A percentile compares a stretch with the other conserved stretches of the same genome.
Conservation (phyloP, 1,284 basidiomycete species). For the Singerocomus rubriflavus region DNA sequence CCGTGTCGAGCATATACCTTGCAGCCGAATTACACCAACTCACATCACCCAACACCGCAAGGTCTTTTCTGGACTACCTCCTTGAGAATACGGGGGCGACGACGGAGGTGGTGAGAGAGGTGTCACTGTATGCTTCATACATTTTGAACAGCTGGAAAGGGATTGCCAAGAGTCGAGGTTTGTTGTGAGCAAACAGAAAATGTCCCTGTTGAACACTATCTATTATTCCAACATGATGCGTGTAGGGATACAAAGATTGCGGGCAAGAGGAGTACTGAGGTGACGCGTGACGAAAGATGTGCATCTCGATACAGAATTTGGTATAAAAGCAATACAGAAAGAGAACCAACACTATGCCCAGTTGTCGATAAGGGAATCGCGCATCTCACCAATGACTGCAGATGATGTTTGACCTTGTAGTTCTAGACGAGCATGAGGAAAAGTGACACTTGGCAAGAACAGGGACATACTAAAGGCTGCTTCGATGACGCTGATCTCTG, state of each 20-base stretch:
- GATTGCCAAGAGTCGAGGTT: conserved; percentile 61
- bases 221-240: conserved; percentile 15
- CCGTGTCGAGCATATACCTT: conserved; percentile 61
- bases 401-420: conserved; percentile 84
- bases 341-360: conserved; percentile 63
- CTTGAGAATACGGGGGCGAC: conserved; percentile 46
- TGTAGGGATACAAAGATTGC: conserved; percentile 22
- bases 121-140: conserved; percentile 52
- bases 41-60: conserved; percentile 61
- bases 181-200: conserved; percentile 31
- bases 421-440: conserved; percentile 45
- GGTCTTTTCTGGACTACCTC: conserved; percentile 60
- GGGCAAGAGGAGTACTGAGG: conserved; percentile 7
- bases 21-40: conserved; percentile 75
- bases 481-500: conserved; percentile 98
- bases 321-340: conserved; percentile 6
- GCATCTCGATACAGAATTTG: background rate
- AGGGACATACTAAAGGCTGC: conserved; percentile 84
- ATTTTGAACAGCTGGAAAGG: conserved; percentile 65
- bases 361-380: conserved; percentile 90
- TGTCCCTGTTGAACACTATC: conserved; percentile 9
- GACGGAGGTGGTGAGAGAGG: conserved; percentile 47
- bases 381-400: conserved; percentile 92
- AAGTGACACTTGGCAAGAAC: conserved; percentile 1
- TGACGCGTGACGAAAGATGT: background rate